Percentiles rank a stretch among this genome's conserved stretches.
phyloP scores from a whole-genome alignment of 495 filamentous ascomycete genomes.

The Monascus purpureus region DNA sequence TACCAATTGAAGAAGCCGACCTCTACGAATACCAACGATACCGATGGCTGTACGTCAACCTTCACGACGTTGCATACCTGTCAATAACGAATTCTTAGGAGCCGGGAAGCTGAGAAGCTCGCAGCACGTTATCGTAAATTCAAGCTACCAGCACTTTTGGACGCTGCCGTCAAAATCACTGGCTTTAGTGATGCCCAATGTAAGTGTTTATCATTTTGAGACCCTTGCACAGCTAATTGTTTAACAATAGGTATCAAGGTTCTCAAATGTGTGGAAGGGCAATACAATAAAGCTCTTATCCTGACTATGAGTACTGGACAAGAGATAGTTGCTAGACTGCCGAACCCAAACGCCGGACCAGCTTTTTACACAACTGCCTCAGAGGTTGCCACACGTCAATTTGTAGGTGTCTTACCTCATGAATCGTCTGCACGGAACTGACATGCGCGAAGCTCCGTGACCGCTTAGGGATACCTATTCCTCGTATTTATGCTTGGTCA shows the following conservation, averaged over 20 bases:
- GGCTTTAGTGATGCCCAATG: conserved; percentile 5
- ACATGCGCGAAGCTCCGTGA: conserved; percentile 4
- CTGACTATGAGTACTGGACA: conserved; percentile 15
- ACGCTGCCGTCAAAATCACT: conserved; percentile 1
- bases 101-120: too few relatives aligned
- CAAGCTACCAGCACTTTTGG: too few relatives aligned
- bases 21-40: too few relatives aligned
- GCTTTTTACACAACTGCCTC: conserved; percentile 18
- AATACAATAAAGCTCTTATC: conserved; percentile 16
- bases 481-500: conserved; percentile 10
- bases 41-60: too few relatives aligned
- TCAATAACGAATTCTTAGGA: too few relatives aligned
- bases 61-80: too few relatives aligned
- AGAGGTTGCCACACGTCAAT: conserved; percentile 25
- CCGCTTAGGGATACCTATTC: conserved; percentile 13
- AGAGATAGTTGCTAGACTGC: conserved; percentile 15
- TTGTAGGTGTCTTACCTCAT: conserved; percentile 8
- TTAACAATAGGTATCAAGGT: not conserved
- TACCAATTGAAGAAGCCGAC: too few relatives aligned
- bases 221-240: not conserved
- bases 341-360: conserved; percentile 17
- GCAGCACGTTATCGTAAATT: too few relatives aligned
- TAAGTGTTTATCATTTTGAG: not conserved
- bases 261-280: conserved; percentile 8
- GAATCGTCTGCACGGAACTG: not conserved